phyloP scores from a whole-genome alignment of 2,329 filamentous ascomycete species.

The Clonostachys rosea region DNA sequence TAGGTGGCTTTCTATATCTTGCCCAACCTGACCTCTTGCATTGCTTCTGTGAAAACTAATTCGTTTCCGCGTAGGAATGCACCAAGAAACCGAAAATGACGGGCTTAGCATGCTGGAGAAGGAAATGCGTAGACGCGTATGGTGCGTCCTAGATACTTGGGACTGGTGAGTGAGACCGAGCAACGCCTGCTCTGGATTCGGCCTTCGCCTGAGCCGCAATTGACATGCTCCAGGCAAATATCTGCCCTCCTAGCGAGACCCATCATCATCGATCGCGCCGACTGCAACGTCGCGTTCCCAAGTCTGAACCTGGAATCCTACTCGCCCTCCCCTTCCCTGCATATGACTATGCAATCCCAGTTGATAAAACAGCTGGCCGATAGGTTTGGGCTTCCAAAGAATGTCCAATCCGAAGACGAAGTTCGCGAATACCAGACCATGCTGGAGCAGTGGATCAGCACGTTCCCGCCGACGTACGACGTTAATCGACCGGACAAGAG shows the following conservation, averaged over 20 bases:
- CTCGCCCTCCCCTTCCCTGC: slow-evolving; percentile 19
- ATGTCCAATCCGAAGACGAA: slow-evolving; percentile 17
- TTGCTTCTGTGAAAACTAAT: neutral
- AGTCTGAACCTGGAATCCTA: slow-evolving; percentile 21
- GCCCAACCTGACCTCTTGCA: too few species aligned
- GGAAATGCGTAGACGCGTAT: slow-evolving; percentile 26
- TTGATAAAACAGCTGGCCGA: slow-evolving; percentile 19
- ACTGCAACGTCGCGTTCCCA: slow-evolving; percentile 22
- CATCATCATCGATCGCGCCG: slow-evolving; percentile 24
- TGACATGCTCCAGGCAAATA: slow-evolving; percentile 21
- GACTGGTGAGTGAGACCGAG: slow-evolving; percentile 22
- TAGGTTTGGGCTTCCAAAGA: slow-evolving; percentile 20
- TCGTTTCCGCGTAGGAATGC: slow-evolving; percentile 13
- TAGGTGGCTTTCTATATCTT: slow-evolving; percentile 5
- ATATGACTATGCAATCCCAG: slow-evolving; percentile 27
- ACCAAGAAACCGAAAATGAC: slow-evolving; percentile 19
- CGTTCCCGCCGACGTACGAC: slow-evolving; percentile 32
- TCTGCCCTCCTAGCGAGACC: slow-evolving; percentile 23
- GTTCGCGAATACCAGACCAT: slow-evolving; percentile 21
- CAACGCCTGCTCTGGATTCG: neutral
- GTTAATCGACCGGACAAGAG: slow-evolving; percentile 19
- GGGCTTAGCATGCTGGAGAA: slow-evolving; percentile 22
- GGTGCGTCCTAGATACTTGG: slow-evolving; percentile 29
- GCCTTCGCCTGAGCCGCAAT: neutral
- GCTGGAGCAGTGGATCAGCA: slow-evolving; percentile 32